phyloP scores from a whole-genome alignment of 1,139 yeast species.

The Magnusiomyces fungicola region DNA sequence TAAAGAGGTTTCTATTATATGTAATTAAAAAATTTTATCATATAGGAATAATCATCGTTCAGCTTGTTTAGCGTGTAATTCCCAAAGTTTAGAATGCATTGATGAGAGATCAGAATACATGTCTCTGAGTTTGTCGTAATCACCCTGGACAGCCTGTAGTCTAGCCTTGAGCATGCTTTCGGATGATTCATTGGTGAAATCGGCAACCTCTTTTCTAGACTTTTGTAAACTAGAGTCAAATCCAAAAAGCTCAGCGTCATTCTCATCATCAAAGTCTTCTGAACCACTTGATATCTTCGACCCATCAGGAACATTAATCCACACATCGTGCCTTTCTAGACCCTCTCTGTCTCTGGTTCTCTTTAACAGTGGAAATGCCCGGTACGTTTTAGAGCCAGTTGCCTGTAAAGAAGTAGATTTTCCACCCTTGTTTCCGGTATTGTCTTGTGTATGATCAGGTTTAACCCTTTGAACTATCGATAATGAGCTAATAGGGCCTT shows the following conservation, averaged over 20 bases:
- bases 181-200: slow-evolving; percentile 5
- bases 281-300: neutral
- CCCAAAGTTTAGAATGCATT: slow-evolving; percentile 27
- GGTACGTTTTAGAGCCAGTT: neutral
- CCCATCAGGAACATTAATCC: slow-evolving; percentile 17
- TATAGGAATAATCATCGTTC: neutral
- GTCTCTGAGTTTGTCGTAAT: slow-evolving; percentile 17
- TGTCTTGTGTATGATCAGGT: neutral
- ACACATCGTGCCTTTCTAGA: slow-evolving; percentile 21
- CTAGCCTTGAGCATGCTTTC: slow-evolving; percentile 21
- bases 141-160: slow-evolving; percentile 23
- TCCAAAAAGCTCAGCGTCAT: neutral
- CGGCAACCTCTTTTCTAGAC: slow-evolving; percentile 4
- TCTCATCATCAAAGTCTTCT: neutral
- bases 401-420: neutral
- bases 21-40: too few species aligned
- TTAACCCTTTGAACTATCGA: neutral
- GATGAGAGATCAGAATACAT: slow-evolving; percentile 21
- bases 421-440: neutral
- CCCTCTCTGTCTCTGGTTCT: slow-evolving; percentile 21
- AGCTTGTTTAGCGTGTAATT: slow-evolving; percentile 15
- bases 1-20: too few species aligned
- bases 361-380: slow-evolving; percentile 24
- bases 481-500: slow-evolving; percentile 17
- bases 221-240: slow-evolving; percentile 1